Base-by-base conservation (phyloP, 2,329 filamentous ascomycete genomes). In the Botrytis byssoidea region DNA sequence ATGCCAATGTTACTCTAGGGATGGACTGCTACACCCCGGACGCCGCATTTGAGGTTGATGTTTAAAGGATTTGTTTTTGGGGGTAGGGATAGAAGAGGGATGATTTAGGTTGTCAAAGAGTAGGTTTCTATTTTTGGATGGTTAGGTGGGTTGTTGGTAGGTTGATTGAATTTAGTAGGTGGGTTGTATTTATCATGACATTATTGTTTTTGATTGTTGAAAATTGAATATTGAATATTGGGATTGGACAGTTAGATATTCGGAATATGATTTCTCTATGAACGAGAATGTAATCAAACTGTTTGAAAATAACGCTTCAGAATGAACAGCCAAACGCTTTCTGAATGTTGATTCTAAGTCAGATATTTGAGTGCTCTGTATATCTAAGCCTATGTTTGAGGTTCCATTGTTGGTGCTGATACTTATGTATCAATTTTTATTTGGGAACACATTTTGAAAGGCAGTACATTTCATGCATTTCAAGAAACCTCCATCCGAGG, bases 211-310 rank as follows among this genome's bases (percentile, higher is more conserved):
- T 10, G 8, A 25, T 48, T 48, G 20, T 25, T 48, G 8, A 4
- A 25, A 25, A 10, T 48, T 10, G 46, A 22, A 22, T 10, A 9
- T 8, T 22, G 44, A 48, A 9, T 9, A 10, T 12, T 51, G 48
- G 6, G 3, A n/a, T 51, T 51, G 48, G 25, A 51, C 2, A 1
- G 3, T 51, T 6, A 51, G 10, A 14, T 51, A 2, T n/a, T n/a
- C 12, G 5, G 22, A 14, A 51, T 51, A 14, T n/a, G 4, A 22
- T 10, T 22, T 48, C 44, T 2, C 44, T 51, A 5, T 51, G 22
- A 10, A 51, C 0, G 9, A 48, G 5, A n/a, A n/a, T 51, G 2
- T 0, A 51, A n/a, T 6, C 22, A 7, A n/a, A n/a, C 3, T 12
- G 4, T n/a, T 51, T 51, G 25, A 6, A n/a, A 3, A 51, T 51